These are phyloP conservation scores for Magnaporthiopsis poae DNA, from an alignment of 2,329 filamentous ascomycete species.

Conservation along the genomic window DNA sequence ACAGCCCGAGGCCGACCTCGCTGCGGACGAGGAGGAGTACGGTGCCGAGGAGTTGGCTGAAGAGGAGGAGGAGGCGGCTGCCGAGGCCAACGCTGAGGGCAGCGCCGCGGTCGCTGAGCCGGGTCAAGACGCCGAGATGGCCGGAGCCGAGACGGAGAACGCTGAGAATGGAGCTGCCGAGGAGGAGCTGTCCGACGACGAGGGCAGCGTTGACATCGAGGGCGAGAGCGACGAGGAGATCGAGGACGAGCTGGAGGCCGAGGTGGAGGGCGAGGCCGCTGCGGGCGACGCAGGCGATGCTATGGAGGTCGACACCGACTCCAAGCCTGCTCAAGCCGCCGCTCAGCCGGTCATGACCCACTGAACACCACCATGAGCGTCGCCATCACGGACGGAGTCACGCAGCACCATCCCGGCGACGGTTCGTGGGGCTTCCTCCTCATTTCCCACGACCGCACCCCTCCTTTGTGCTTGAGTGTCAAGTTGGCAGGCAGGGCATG, in stretches of 20 bases:
- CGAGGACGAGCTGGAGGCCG: slow-evolving; percentile 24
- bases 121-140: slow-evolving; percentile 24
- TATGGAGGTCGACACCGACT: slow-evolving; percentile 27
- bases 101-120: slow-evolving; percentile 3
- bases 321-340: slow-evolving; percentile 12
- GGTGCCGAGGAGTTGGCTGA: slow-evolving; percentile 80
- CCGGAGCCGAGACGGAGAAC: slow-evolving; percentile 19
- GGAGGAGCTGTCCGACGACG: slow-evolving; percentile 27
- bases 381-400: neutral
- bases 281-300: slow-evolving; percentile 20
- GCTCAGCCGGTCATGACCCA: slow-evolving; percentile 20
- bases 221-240: slow-evolving; percentile 30
- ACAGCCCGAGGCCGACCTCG: slow-evolving; percentile 85
- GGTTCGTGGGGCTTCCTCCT: neutral
- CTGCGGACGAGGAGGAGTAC: slow-evolving; percentile 78
- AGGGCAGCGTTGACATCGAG: slow-evolving; percentile 28
- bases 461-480: neutral
- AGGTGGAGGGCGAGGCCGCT: slow-evolving; percentile 18
- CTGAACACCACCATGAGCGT: slow-evolving; percentile 8
- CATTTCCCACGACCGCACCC: neutral
- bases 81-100: slow-evolving; percentile 19
- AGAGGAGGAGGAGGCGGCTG: slow-evolving; percentile 48
- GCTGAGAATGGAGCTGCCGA: slow-evolving; percentile 23
- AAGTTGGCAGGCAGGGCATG: neutral
- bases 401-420: neutral